Evolutionary conservation across 2,329 filamentous ascomycete genomes (phyloP).

Genomic region (Teratosphaeria pseudoeucalypti): DNA sequence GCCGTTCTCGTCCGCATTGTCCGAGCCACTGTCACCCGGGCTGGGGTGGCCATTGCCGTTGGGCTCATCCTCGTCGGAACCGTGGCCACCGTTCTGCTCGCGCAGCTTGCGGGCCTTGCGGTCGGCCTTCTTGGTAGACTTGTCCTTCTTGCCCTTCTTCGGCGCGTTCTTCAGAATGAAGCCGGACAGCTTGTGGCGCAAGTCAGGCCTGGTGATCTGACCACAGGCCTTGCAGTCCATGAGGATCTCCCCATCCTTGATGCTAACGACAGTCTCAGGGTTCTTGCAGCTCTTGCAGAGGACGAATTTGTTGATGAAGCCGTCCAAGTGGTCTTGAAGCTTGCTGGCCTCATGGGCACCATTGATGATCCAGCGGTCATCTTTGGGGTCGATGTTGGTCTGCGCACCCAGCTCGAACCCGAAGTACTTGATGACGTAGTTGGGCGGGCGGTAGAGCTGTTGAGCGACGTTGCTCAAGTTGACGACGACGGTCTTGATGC

Average conservation of each 20-base stretch:
- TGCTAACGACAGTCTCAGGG: conserved; percentile 88
- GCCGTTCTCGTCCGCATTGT: conserved; percentile 54
- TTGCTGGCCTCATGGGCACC: conserved; percentile 90
- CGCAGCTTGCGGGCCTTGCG: conserved; percentile 77
- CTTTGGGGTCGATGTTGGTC: conserved; percentile 93
- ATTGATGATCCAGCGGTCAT: conserved; percentile 99
- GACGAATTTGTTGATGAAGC: conserved; percentile 97
- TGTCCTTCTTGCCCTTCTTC: conserved; percentile 93
- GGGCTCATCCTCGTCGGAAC: conserved; percentile 39
- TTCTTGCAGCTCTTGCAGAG: conserved; percentile 99
- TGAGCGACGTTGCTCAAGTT: conserved; percentile 90
- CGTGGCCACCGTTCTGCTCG: conserved; percentile 39
- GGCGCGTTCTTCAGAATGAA: conserved; percentile 96
- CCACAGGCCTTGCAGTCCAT: conserved; percentile 99
- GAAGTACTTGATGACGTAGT: conserved; percentile 99
- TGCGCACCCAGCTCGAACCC: conserved; percentile 97
- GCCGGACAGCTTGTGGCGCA: conserved; percentile 87
- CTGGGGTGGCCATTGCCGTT: conserved; percentile 50
- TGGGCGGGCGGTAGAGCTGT: conserved; percentile 81
- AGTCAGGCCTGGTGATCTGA: conserved; percentile 80
- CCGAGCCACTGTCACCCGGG: conserved; percentile 57
- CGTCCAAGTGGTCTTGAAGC: conserved; percentile 95
- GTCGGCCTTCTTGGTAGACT: conserved; percentile 78
- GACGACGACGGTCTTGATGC: conserved; percentile 97
- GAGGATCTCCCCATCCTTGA: conserved; percentile 85